A percentile compares a stretch with the other conserved stretches of the same genome.
These are phyloP conservation scores for Lumnitzera racemosa DNA, from an alignment of 345 rosid genomes.

Conservation along the genomic window DNA sequence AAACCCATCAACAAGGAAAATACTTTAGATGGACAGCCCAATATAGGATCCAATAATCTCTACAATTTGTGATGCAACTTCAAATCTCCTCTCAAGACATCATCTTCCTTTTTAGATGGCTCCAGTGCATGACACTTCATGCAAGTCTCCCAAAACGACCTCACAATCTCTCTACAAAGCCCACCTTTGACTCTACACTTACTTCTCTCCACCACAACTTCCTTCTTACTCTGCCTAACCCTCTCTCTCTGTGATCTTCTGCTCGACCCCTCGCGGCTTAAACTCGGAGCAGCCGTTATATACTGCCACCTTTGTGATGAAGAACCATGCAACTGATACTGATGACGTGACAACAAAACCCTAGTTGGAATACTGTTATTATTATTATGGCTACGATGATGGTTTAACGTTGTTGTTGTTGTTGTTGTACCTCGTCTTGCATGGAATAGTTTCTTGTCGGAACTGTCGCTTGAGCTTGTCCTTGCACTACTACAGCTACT, in stretches of 20 bases:
- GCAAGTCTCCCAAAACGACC: slow-evolving; percentile 7
- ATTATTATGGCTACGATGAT: background rate
- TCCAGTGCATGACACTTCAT: slow-evolving; percentile 9
- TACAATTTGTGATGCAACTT: no score
- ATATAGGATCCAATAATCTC: no score
- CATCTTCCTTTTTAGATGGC: background rate
- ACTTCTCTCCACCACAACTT: background rate
- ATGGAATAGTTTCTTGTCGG: background rate
- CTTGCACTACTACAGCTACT: background rate
- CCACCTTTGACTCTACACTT: background rate
- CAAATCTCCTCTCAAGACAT: no score
- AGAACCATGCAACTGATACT: no score
- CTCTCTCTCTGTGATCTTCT: background rate
- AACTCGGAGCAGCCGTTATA: background rate
- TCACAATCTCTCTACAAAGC: slow-evolving; percentile 1
- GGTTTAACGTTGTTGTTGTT: background rate
- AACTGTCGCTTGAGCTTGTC: slow-evolving; percentile 2
- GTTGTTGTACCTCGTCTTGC: background rate
- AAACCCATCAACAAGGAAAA: no score
- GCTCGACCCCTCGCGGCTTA: background rate
- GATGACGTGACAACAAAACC: background rate
- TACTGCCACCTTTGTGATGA: slow-evolving; percentile 3
- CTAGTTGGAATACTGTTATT: background rate
- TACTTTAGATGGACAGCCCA: no score
- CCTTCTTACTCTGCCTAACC: background rate